A percentile compares a stretch with the other conserved stretches of the same genome.
Evolutionary conservation across 805 yeast genomes (phyloP).

Genomic region (Lipomyces kockii): DNA sequence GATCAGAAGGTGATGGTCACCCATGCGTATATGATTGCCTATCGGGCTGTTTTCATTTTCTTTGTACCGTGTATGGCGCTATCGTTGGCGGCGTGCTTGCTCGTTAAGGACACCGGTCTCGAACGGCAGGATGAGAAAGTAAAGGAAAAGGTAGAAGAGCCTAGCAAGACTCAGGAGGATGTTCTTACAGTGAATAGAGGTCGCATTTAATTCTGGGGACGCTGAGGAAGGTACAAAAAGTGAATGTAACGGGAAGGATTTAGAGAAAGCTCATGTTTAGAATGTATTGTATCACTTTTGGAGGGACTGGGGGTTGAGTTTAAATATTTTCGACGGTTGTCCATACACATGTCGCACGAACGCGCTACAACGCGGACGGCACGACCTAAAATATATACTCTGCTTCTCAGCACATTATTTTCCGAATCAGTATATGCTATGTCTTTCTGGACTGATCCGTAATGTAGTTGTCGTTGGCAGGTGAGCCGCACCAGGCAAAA

Average conservation of each 20-base stretch:
- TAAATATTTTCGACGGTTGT: no score
- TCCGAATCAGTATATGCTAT: no score
- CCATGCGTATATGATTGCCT: conserved; percentile 33
- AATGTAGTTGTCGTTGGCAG: no score
- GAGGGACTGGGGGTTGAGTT: no score
- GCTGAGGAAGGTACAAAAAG: neutral
- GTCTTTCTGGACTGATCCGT: no score
- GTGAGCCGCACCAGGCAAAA: no score
- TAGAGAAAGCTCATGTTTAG: no score
- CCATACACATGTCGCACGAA: no score
- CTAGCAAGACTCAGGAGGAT: neutral
- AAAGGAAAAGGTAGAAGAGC: neutral
- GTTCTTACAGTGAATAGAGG: neutral
- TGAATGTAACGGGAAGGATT: neutral
- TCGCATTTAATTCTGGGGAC: neutral
- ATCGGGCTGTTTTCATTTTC: conserved; percentile 31
- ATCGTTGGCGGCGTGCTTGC: conserved; percentile 26
- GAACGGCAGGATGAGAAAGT: conserved; percentile 18
- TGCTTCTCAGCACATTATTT: no score
- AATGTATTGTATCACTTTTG: no score
- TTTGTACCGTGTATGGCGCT: conserved; percentile 26
- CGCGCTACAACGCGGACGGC: no score
- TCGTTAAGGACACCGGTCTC: conserved; percentile 32
- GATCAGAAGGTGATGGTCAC: conserved; percentile 21
- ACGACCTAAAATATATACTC: no score